phyloP scores from a whole-genome alignment of 305 asterid genomes.

The Fraxinus baroniana region DNA sequence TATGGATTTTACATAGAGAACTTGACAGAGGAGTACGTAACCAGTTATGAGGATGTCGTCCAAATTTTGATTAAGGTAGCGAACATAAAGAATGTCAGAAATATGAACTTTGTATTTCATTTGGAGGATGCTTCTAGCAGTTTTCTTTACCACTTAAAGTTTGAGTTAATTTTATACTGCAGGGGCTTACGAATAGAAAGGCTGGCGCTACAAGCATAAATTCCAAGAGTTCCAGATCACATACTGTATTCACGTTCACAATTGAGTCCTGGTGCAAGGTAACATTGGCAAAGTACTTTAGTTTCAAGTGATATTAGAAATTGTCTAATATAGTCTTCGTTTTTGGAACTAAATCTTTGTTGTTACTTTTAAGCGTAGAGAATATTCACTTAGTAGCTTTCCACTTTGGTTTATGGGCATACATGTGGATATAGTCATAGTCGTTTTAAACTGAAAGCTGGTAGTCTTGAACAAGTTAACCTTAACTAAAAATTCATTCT shows the following conservation, averaged over 20 bases:
- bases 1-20: conserved; percentile 86
- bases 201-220: conserved; percentile 72
- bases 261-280: conserved; percentile 99
- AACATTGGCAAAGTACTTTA: conserved; percentile 6
- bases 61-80: conserved; percentile 80
- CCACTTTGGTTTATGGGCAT: not conserved
- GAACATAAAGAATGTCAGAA: conserved; percentile 7
- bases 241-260: conserved; percentile 73
- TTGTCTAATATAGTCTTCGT: not conserved
- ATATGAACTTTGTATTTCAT: not conserved
- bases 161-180: conserved; percentile 17
- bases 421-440: not conserved
- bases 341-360: not conserved
- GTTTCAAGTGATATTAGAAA: not conserved
- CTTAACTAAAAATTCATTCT: not conserved
- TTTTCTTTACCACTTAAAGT: not conserved
- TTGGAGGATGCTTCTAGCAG: not conserved
- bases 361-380: not conserved
- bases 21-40: conserved; percentile 80
- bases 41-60: conserved; percentile 72
- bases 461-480: not conserved
- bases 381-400: not conserved
- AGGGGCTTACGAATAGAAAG: conserved; percentile 83
- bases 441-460: not conserved
- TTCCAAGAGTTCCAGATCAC: conserved; percentile 95